Conservation (phyloP, 2,329 filamentous ascomycete species). For the Verticillium tricorpus region DNA sequence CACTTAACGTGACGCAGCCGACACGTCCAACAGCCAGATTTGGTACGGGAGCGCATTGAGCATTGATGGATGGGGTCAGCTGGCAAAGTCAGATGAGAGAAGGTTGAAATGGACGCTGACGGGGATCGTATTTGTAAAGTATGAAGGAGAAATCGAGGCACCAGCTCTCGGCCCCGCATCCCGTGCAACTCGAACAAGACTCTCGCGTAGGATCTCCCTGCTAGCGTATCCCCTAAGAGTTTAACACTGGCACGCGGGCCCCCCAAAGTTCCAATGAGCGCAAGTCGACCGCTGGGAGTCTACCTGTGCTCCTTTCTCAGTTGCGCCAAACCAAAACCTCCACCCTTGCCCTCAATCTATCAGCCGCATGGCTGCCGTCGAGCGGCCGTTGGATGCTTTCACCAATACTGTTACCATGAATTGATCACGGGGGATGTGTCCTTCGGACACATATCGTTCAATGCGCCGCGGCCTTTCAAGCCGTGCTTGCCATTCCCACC, state of each 20-base stretch:
- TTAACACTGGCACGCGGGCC: background rate
- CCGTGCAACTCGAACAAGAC: background rate
- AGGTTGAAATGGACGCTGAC: background rate
- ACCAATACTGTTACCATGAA: constrained; percentile 6
- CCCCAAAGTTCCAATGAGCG: background rate
- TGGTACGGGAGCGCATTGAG: constrained; percentile 10
- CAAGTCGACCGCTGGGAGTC: too few species aligned
- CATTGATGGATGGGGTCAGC: background rate
- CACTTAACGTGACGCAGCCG: constrained; percentile 23
- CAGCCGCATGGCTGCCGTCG: background rate
- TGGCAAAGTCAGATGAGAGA: background rate
- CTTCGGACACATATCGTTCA: constrained; percentile 3
- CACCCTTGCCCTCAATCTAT: background rate
- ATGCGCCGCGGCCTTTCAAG: background rate
- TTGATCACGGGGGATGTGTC: background rate
- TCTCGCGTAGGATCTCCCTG: background rate
- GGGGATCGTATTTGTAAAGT: background rate
- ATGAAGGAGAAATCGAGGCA: background rate
- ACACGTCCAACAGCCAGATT: constrained; percentile 22
- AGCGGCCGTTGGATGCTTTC: background rate
- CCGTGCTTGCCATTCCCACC: constrained; percentile 1
- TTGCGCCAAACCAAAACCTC: too few species aligned
- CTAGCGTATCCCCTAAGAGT: background rate
- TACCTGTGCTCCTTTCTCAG: too few species aligned
- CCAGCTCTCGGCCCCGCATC: background rate